Evolutionary conservation across 306 rosid genomes (phyloP), one percentile per base, ranked within the genome.

Genomic region (Hippophae tibetana): DNA sequence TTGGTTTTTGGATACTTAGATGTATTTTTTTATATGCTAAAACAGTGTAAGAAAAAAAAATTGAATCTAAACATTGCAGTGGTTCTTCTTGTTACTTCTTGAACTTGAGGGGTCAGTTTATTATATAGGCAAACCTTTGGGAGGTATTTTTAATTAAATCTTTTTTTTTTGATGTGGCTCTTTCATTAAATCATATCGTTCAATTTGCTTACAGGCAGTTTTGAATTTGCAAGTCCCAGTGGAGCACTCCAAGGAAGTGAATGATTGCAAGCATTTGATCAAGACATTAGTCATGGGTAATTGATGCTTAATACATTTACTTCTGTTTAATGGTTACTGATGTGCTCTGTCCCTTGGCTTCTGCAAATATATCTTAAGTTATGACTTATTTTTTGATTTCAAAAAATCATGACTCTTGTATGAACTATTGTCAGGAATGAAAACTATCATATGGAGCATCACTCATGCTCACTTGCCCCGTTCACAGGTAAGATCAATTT

Each of bases 251-350:
- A 93, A 88, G 82, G 99, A 93, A 74, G 94, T 93, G 57, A 84
- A 72, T 75, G 99, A 93, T 72, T 93, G 95, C 72, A 93, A 93
- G 72, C 89, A 88, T 84, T 70, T 93, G 77, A 86, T 88, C 52
- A 93, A 84, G 86, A 93, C 99, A 56, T 80, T 93, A 74, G 96
- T 93, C 60, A 86, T 93, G 97, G 99, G 99, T 93, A 86, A 84
- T 73, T 65, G 69, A 52, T 75, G 66, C 75, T 67, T 52, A 8
- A 23, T 47, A 60, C 31, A 31, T 47, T 42, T 62, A 44, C n/a
- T 10, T 38, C 48, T n/a, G 6, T 45, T 53, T 52, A 47, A 40
- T 61, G 58, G 13, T 23, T 49, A 13, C 54, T 25, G 46, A 14
- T 41, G 42, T 66, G 43, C 25, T 14, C 3, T 43, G 42, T 40